Percentiles rank a stretch among this genome's conserved stretches.
These are phyloP conservation scores for Dicorynia guianensis DNA, from an alignment of 306 rosid genomes.

Conservation along the genomic window DNA sequence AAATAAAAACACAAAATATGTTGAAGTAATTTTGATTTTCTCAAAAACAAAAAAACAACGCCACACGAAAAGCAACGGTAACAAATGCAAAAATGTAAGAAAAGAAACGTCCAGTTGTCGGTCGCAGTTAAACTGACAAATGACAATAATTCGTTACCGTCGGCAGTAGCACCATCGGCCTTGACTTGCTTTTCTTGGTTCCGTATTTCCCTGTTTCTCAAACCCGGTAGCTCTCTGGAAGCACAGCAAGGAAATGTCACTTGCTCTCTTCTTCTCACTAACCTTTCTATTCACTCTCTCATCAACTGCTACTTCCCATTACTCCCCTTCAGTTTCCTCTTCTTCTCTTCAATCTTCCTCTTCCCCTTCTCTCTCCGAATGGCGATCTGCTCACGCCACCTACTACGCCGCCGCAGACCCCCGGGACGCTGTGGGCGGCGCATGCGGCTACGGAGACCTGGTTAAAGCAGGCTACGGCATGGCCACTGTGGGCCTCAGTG, in stretches of 20 bases:
- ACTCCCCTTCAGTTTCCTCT: slow-evolving; percentile 31
- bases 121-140: slow-evolving; percentile 24
- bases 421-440: slow-evolving; percentile 86
- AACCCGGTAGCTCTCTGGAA: background rate
- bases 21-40: too few relatives aligned
- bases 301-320: slow-evolving; percentile 58
- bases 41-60: too few relatives aligned
- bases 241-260: slow-evolving; percentile 47
- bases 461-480: slow-evolving; percentile 74
- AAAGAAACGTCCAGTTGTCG: slow-evolving; percentile 20
- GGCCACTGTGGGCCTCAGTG: slow-evolving; percentile 91
- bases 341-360: slow-evolving; percentile 24
- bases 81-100: background rate
- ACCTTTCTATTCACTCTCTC: slow-evolving; percentile 44
- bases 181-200: background rate
- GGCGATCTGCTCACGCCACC: slow-evolving; percentile 93
- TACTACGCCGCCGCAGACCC: slow-evolving; percentile 92
- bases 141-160: background rate
- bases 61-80: too few relatives aligned
- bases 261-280: slow-evolving; percentile 25
- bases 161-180: background rate
- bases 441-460: slow-evolving; percentile 93
- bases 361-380: slow-evolving; percentile 53
- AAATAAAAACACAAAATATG: too few relatives aligned
- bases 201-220: background rate